Base-by-base conservation (phyloP, 345 rosid genomes). In the Pugionium dolabratum region DNA sequence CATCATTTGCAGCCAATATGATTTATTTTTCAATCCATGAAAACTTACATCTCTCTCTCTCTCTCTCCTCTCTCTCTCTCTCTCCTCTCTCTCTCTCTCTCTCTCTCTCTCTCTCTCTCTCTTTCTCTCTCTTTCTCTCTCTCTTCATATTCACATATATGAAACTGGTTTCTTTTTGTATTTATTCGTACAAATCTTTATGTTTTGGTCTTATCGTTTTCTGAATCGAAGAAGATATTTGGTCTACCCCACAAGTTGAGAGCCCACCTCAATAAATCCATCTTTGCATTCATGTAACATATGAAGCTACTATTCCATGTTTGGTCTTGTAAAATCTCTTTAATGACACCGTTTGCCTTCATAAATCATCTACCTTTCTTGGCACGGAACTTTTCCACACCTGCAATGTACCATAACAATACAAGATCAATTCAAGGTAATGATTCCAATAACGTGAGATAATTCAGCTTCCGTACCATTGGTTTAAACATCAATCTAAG, bases 301-400 rank as follows among this genome's bases (percentile, higher is more conserved):
- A 45, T 64, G 34, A 41, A 64, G 40, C 60, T 72, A 64, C 70
- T 64, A 39, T 34, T 35, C 54, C 33, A n/a, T 42, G 41, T 64
- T 28, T 64, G 53, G 71, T 57, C 71, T 64, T 34, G 76, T 72
- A 64, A 72, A 56, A 64, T 33, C 71, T 56, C 71, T 72, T 72
- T 66, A 59, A 59, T 66, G 72, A 66, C 76, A 66, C 71, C 62
- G 62, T 44, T 72, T 5, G 6, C 27, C 27, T 65, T 66, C 67
- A 52, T 72, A 59, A 65, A 58, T 43, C 56, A 72, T 72, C 76
- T 58, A 72, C 61, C 42, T 73, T 73, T 73, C 67, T 73, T 73
- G 67, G 72, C 61, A 30, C 25, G 0, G 7, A 3, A 18, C 35
- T 30, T 73, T 48, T 71, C 36, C 46, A 70, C 64, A 54, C 36